Conservation (phyloP, 257 asterid genomes). For the Nicotiana tabacum region DNA sequence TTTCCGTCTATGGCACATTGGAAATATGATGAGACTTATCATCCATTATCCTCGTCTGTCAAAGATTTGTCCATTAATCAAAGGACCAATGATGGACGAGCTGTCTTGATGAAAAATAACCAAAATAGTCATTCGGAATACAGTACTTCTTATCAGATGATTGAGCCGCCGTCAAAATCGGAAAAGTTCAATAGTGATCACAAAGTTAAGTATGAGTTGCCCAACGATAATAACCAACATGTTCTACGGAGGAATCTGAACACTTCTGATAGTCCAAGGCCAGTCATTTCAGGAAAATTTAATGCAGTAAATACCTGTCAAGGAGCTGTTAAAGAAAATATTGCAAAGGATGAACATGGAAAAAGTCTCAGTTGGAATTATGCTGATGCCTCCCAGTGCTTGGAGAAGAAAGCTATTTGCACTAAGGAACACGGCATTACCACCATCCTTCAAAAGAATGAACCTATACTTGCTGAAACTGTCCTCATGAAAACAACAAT, state of each 20-base stretch:
- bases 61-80: constrained; percentile 27
- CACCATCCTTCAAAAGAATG: constrained; percentile 21
- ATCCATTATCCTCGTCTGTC: constrained; percentile 33
- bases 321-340: constrained; percentile 21
- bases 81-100: constrained; percentile 27
- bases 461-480: constrained; percentile 25
- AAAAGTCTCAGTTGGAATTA: constrained; percentile 20
- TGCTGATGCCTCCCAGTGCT: constrained; percentile 21
- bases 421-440: constrained; percentile 18
- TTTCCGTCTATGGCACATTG: constrained; percentile 27
- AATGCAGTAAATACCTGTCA: constrained; percentile 17
- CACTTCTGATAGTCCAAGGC: constrained; percentile 17
- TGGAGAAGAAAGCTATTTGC: constrained; percentile 23
- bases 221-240: constrained; percentile 25
- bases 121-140: constrained; percentile 5
- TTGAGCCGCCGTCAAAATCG: constrained; percentile 12
- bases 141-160: constrained; percentile 9
- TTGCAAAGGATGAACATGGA: constrained; percentile 27
- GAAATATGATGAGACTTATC: constrained; percentile 30
- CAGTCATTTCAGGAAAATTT: constrained; percentile 22
- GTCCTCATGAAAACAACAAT: constrained; percentile 14
- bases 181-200: constrained; percentile 7
- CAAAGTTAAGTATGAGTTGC: constrained; percentile 36
- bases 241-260: constrained; percentile 23
- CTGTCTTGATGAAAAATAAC: constrained; percentile 18